Base-by-base conservation (phyloP, 768 basidiomycete species). In the Phylloporus rhodoxanthus region DNA sequence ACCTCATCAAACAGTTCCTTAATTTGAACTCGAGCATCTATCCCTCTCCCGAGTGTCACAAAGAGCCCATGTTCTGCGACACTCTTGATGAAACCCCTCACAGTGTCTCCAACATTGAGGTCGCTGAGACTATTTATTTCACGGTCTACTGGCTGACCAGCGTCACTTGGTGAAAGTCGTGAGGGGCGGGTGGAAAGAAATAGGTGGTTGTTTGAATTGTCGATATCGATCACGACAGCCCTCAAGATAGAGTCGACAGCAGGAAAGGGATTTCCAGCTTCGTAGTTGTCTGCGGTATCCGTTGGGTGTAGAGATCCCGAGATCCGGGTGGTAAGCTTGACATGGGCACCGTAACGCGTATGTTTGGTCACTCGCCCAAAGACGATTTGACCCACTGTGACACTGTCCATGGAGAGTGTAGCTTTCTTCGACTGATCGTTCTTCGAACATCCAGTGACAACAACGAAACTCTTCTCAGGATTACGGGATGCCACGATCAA, bases 21-120 rank as follows among this genome's bases (percentile, higher is more conserved):
- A 63, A 97, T 97, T 69, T 95, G 91, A 23, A 99, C 84, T 15
- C 94, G 82, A 48, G 87, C 93, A 61, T 93, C 91, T 23, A 96
- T 72, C n/a, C 77, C 77, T 26, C 85, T 78, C 9, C 90, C 91
- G 30, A 99, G 70, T 23, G 80, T 80, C 3, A 99, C 91, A 58
- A 96, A 98, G 17, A 99, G 61, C 14, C 95, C 95, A 62, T 87
- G 84, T 40, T 91, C 86, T 15, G 81, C 78, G 28, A 98, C 74
- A 58, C 81, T 89, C 71, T 91, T 96, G 62, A 97, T 78, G 62
- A 95, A 91, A 10, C 95, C 95, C 46, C 91, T 79, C 15, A 94
- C 71, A n/a, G 73, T 78, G 45, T 86, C 74, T 5, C 92, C 94
- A 20, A 78, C 74, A 57, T 84, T 77, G 19, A 95, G 64, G 43